These are phyloP conservation scores for Aspergillus egyptiacus DNA, from an alignment of 495 filamentous ascomycete species.

Conservation along the genomic window DNA sequence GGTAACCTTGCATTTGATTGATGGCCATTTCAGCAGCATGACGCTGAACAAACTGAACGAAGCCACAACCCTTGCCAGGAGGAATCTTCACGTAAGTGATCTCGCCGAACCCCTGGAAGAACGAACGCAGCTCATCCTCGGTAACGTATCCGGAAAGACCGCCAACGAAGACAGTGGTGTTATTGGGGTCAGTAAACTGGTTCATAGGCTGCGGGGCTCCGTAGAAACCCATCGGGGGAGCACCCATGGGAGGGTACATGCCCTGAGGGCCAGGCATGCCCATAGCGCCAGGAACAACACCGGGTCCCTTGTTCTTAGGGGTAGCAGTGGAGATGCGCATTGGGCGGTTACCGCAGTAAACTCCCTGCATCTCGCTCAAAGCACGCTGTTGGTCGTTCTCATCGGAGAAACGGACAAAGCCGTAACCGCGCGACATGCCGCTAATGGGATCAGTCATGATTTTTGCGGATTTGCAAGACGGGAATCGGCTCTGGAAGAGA, in stretches of 20 bases:
- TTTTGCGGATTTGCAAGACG: conserved; percentile 97
- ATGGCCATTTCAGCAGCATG: conserved; percentile 99
- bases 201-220: conserved; percentile 94
- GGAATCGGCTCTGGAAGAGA: conserved; percentile 92
- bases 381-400: conserved; percentile 93
- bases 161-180: conserved; percentile 98
- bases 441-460: conserved; percentile 99
- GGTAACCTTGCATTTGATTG: conserved; percentile 99
- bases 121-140: conserved; percentile 97
- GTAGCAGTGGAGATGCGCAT: conserved; percentile 99
- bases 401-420: conserved; percentile 94
- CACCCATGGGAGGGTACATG: conserved; percentile 64
- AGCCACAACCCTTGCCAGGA: conserved; percentile 97
- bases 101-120: conserved; percentile 99
- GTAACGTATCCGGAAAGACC: conserved; percentile 97
- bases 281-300: conserved; percentile 54
- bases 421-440: conserved; percentile 95
- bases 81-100: conserved; percentile 99
- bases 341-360: conserved; percentile 97
- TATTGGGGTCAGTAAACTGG: conserved; percentile 99
- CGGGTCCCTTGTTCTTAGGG: conserved; percentile 85
- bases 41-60: conserved; percentile 98
- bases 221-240: conserved; percentile 75
- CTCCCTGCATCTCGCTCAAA: conserved; percentile 95
- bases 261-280: conserved; percentile 44